Evolutionary conservation across 2,329 filamentous ascomycete genomes (phyloP), one percentile per base, ranked within the genome.

Genomic region (Elsinoe perseae): DNA sequence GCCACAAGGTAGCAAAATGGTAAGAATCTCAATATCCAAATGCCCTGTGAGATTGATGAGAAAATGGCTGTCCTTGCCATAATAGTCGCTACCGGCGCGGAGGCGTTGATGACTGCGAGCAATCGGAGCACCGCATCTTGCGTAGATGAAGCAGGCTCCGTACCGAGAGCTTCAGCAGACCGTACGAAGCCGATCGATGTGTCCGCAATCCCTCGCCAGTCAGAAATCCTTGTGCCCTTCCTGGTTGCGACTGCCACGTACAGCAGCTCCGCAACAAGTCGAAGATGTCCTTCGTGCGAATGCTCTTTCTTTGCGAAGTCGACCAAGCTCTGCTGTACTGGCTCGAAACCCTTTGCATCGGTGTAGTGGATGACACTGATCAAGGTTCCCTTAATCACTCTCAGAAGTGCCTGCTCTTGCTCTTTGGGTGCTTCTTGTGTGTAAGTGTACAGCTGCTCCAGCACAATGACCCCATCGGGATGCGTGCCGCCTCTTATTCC

Each of bases 341-440:
- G 80, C 50, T 76, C 74, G 66, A 96, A 92, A 0, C 85, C 53
- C 27, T 88, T 84, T 1, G 78, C 70, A 53, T 81, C 87, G 1
- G 87, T 86, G 66, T 95, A 86, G 68, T 98, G 93, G 52, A 95
- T 83, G 27, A 89, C 74, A 63, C 87, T 91, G 4, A 87, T 87
- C 34, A 96, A 69, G 23, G 92, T 80, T 23, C 92, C 92, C 61
- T 80, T 82, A 32, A 88, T 76, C 20, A 95, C 25, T 7, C 20
- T 25, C 48, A 52, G 6, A 7, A 52, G 54, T 53, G 27, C 14
- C 18, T 23, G 42, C 3, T 56, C 14, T 61, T 59, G 56, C 64
- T 50, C 27, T 5, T 46, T 25, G 68, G 66, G 34, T 14, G 56
- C 20, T 14, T 21, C 42, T 16, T 48, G 36, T 6, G 23, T 44